These are phyloP conservation scores for Hemileccinum rubropunctum DNA, from an alignment of 768 basidiomycete species.

Conservation along the genomic window DNA sequence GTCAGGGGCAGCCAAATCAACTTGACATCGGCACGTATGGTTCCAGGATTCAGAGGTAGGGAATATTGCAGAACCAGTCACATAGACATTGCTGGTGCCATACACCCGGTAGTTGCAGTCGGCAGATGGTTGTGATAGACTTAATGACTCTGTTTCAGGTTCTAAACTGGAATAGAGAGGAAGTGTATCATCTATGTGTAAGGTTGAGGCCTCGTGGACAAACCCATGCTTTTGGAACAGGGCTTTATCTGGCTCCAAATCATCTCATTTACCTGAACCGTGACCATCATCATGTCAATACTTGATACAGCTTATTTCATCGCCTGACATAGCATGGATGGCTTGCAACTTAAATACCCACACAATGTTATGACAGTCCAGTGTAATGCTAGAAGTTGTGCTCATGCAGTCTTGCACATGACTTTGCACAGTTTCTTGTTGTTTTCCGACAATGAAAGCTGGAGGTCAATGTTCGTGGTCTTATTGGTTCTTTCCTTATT, in stretches of 20 bases:
- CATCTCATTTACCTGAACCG: constrained; percentile 1
- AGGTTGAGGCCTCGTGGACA: constrained; percentile 4
- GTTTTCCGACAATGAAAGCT: constrained; percentile 7
- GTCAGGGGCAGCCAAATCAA: neutral
- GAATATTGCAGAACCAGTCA: constrained; percentile 16
- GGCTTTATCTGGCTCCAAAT: neutral
- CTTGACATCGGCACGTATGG: constrained; percentile 1
- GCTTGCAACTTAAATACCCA: neutral
- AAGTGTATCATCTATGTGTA: constrained; percentile 8
- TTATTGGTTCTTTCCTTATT: constrained; percentile 1
- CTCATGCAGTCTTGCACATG: constrained; percentile 11
- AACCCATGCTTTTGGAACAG: constrained; percentile 1
- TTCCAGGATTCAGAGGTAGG: constrained; percentile 18
- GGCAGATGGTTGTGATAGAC: neutral
- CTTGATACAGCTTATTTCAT: neutral
- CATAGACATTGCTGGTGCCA: constrained; percentile 18
- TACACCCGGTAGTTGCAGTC: constrained; percentile 12
- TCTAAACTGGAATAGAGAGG: constrained; percentile 3
- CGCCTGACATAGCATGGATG: constrained; percentile 1
- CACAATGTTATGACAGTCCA: neutral
- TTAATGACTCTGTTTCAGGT: neutral
- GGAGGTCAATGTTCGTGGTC: constrained; percentile 10
- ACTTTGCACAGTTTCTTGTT: constrained; percentile 4
- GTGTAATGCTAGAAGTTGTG: neutral
- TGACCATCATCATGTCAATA: constrained; percentile 2